Evolutionary conservation across 2,329 filamentous ascomycete species (phyloP).

Genomic region (Truncatella angustata): DNA sequence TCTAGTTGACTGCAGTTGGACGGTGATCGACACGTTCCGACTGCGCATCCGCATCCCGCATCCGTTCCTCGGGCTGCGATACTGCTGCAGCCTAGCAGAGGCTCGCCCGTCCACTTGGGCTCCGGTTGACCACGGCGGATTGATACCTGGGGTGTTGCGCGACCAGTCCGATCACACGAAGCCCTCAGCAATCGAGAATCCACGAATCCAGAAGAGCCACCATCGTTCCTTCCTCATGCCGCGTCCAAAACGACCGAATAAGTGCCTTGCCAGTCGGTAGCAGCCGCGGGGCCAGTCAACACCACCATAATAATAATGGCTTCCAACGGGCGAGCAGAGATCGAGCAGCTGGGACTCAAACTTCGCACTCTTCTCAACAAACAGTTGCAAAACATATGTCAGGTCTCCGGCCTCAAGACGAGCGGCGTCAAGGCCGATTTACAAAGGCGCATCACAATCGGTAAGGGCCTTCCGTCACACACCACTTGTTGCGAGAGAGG

Average conservation of each 20-base stretch:
- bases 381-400: constrained; percentile 75
- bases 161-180: no score
- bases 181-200: no score
- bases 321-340: constrained; percentile 32
- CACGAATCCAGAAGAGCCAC: not conserved
- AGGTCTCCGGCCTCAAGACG: constrained; percentile 69
- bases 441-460: constrained; percentile 72
- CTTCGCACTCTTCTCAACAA: constrained; percentile 49
- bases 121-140: no score
- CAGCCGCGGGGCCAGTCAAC: constrained; percentile 9
- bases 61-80: no score
- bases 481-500: not conserved
- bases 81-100: not conserved
- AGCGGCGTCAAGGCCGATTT: constrained; percentile 84
- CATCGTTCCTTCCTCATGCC: constrained; percentile 25
- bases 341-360: constrained; percentile 33
- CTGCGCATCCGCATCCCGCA: no score
- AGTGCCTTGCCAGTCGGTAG: constrained; percentile 23
- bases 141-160: no score
- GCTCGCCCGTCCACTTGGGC: not conserved
- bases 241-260: constrained; percentile 14
- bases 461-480: constrained; percentile 55
- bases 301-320: constrained; percentile 19
- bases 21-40: no score
- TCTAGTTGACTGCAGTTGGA: not conserved